Evolutionary conservation across 768 basidiomycete genomes (phyloP), one percentile per base, ranked within the genome.

Genomic region (Aureoboletus auriporus): DNA sequence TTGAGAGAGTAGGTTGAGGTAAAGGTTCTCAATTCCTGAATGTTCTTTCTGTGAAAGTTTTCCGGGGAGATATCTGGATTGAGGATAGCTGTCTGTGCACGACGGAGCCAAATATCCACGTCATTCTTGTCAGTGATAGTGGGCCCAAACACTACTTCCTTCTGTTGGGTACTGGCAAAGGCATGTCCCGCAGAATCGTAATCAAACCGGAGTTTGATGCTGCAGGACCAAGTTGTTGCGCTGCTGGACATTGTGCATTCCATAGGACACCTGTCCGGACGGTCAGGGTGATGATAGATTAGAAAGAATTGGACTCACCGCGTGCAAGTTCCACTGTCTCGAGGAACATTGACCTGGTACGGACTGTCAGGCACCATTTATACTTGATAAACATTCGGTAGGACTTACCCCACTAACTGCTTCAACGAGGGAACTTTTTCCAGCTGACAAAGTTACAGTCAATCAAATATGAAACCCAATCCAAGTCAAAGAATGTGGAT

Each of bases 241-340:
- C 58, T 61, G 36, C 70, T 71, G 1, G 72, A 72, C 71, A 80
- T 73, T 0, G 71, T 70, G 47, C 76, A 77, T 49, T 79, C 74
- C 73, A 76, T 77, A 0, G 77, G 78, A 44, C 79, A 80, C 42
- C 79, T 79, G 39, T 14, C 9, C 7, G 2, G 20, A 44, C 40
- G 8, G 8, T 63, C 39, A 47, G 37, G 23, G 17, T 6, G 6
- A 27, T 26, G n/a, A 44, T 7, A 12, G 10, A 34, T 20, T n/a
- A 0, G 8, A 36, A 37, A 23, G 1, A 9, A 14, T 23, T 29
- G 13, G n/a, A 44, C 52, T 28, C 3, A 77, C 81, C 78, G 68
- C 0, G 79, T 82, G 44, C 81, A 82, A 1, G 79, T 82, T 17
- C 80, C 80, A 37, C 77, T 77, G 36, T 82, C 82, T 29, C 82